Evolutionary conservation across 176 grass and related monocot species (phyloP), one percentile per base, ranked within the genome.

Genomic region (Oryza rufipogon): DNA sequence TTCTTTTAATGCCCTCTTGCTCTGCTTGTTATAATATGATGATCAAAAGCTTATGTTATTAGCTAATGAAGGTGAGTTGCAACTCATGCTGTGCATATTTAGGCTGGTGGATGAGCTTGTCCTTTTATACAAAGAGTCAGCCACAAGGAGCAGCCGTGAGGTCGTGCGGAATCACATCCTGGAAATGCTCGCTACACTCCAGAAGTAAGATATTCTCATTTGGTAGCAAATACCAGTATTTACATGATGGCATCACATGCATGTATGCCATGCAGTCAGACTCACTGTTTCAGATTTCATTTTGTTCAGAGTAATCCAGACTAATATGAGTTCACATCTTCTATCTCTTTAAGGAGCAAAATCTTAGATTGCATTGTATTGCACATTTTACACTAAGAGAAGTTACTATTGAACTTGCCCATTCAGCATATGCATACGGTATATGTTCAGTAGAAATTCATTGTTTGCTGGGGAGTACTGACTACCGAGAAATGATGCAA

Each of bases 101-200:
- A 98, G 96, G 64, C 66, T 98, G 70, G 93, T 98, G 51, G 93
- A 95, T 74, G 93, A 98, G 75, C 85, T 95, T 44, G 74, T 90
- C 79, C 82, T 98, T 42, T 75, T 95, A 46, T 98, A 92, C 80
- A 98, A 92, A 82, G 93, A 98, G 42, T 94, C 96, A 5, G 96
- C 96, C 10, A 88, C 72, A 80, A 87, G 91, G 73, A 92, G 79
- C 44, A 87, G 52, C 51, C 87, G 78, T 9, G 93, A 98, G 70
- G 42, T 83, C 71, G 56, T 94, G 56, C 77, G 87, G 64, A 73
- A 76, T 34, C 86, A 84, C 60, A 89, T 95, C 80, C 60, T 92
- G 46, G 65, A 84, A 71, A 89, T 89, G 58, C 77, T 98, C 33
- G 15, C 85, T 69, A 70, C 93, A 51, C 89, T 95, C 34, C 91